phyloP scores from a whole-genome alignment of 306 rosid genomes.

The Adenanthera pavonina region DNA sequence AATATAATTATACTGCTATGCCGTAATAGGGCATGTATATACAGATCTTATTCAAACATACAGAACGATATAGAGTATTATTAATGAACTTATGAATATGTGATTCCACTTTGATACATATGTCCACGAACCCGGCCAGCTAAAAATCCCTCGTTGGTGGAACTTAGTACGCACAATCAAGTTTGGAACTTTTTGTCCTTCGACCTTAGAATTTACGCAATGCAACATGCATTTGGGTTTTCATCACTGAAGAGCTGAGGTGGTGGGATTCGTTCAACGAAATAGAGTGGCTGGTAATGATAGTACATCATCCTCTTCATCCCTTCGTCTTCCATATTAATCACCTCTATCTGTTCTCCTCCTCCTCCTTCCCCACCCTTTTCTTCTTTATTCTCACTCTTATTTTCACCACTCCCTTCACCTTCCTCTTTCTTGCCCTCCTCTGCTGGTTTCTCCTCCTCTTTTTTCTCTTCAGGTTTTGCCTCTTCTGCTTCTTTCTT shows the following conservation, averaged over 20 bases:
- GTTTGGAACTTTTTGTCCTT: too few relatives aligned
- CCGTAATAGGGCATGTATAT: background rate
- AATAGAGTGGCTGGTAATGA: conserved; percentile 64
- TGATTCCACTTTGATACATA: conserved; percentile 30
- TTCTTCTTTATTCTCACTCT: conserved; percentile 40
- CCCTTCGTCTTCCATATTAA: conserved; percentile 57
- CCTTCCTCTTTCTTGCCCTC: conserved; percentile 60
- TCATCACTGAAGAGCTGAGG: conserved; percentile 97
- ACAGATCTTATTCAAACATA: conserved; percentile 3
- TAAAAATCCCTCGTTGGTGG: conserved; percentile 42
- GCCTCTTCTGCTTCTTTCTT: conserved; percentile 47
- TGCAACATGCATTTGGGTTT: conserved; percentile 93
- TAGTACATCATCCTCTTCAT: conserved; percentile 83
- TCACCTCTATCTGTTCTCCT: conserved; percentile 28
- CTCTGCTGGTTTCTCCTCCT: conserved; percentile 53
- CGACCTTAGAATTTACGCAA: conserved; percentile 46
- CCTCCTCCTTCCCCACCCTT: conserved; percentile 43
- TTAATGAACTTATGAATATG: conserved; percentile 28
- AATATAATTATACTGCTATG: background rate
- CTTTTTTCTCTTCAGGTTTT: conserved; percentile 56
- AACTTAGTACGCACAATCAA: conserved; percentile 14
- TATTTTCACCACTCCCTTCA: conserved; percentile 34
- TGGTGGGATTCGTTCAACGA: conserved; percentile 77
- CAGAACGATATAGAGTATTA: conserved; percentile 46
- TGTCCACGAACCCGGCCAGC: conserved; percentile 44